phyloP scores from a whole-genome alignment of 139 green algal species.

The Gonium pectorale region DNA sequence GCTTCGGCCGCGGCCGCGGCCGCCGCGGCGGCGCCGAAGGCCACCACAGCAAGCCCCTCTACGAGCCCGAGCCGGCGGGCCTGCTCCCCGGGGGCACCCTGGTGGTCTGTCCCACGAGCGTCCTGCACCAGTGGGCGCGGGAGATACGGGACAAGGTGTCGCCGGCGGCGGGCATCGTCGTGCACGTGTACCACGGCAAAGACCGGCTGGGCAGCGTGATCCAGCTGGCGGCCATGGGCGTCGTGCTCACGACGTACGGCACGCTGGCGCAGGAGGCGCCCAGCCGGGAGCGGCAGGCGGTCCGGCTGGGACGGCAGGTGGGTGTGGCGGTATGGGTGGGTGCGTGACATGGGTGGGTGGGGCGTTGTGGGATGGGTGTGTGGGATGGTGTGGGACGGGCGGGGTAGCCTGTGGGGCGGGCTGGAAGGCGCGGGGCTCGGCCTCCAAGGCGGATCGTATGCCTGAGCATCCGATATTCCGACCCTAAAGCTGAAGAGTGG shows the following conservation, averaged over 20 bases:
- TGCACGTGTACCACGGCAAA: constrained; percentile 88
- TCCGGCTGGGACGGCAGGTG: constrained; percentile 1
- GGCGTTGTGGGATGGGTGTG: background rate
- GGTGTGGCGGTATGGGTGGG: background rate
- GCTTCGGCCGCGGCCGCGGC: background rate
- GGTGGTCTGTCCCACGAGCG: constrained; percentile 85
- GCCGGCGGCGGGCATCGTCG: constrained; percentile 49
- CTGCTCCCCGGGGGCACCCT: constrained; percentile 76
- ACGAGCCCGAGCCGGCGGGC: constrained; percentile 19
- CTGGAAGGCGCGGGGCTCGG: no score
- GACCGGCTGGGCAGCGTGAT: constrained; percentile 17
- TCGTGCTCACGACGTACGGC: constrained; percentile 94
- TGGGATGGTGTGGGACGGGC: background rate
- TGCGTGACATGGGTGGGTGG: background rate
- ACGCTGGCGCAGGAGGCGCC: constrained; percentile 79
- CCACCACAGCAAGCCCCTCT: background rate
- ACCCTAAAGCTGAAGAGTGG: no score
- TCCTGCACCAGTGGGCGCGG: constrained; percentile 90
- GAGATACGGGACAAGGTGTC: constrained; percentile 83
- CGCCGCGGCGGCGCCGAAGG: background rate
- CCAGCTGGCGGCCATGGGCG: constrained; percentile 67
- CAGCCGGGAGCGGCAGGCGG: constrained; percentile 34
- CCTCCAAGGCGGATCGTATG: no score
- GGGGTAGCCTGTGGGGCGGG: background rate
- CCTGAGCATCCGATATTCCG: no score